Conservation (phyloP, 2,329 filamentous ascomycete genomes). For the Calonectria fujianensis region DNA sequence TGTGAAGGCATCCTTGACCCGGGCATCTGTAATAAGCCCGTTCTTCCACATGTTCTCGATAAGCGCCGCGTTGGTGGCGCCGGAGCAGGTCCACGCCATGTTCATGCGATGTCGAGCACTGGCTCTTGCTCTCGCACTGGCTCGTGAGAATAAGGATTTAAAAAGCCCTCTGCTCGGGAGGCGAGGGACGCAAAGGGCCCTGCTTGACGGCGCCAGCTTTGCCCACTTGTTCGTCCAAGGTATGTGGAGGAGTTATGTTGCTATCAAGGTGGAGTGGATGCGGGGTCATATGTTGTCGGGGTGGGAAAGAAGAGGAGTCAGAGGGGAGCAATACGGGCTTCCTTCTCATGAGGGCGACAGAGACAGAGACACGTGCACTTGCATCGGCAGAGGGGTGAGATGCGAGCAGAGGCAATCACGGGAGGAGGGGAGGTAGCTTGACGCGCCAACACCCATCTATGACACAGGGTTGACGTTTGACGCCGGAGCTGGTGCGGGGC, state of each 20-base stretch:
- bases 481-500: constrained; percentile 24
- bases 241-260: constrained; percentile 18
- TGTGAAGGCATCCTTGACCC: constrained; percentile 87
- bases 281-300: constrained; percentile 7
- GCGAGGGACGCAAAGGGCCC: not conserved
- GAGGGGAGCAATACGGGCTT: not conserved
- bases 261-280: constrained; percentile 14
- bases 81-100: constrained; percentile 96
- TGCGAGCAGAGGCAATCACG: not conserved
- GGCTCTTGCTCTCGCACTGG: constrained; percentile 22
- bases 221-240: not conserved
- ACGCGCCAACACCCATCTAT: not conserved
- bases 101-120: constrained; percentile 47
- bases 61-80: constrained; percentile 82
- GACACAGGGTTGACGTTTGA: constrained; percentile 8
- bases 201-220: constrained; percentile 30
- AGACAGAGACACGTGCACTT: not conserved
- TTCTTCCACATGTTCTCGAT: constrained; percentile 85
- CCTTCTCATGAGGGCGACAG: not conserved
- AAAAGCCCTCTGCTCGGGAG: not conserved
- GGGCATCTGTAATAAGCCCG: constrained; percentile 81
- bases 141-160: not conserved
- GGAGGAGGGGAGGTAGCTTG: not conserved
- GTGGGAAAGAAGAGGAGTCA: not conserved
- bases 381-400: not conserved